phyloP scores from a whole-genome alignment of 768 basidiomycete species.

The Boletus pseudopeckii region DNA sequence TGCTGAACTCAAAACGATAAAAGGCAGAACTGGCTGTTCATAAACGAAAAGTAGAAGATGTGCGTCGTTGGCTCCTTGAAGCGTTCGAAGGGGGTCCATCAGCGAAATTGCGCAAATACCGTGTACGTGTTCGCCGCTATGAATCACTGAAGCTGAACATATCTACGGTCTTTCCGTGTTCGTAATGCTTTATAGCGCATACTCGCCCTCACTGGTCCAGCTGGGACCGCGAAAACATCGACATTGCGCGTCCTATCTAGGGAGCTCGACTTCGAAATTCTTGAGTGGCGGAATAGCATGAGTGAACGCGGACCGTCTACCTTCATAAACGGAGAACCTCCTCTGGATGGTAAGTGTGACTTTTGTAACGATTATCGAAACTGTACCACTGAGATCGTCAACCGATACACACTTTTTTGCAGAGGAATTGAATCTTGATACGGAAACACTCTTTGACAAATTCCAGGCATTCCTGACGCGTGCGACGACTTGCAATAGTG shows the following conservation, averaged over 20 bases:
- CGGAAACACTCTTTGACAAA: constrained; percentile 50
- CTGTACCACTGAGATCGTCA: not conserved
- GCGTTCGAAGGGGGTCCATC: constrained; percentile 67
- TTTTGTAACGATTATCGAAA: not conserved
- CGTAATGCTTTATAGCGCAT: constrained; percentile 55
- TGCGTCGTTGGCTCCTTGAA: constrained; percentile 70
- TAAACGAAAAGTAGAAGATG: constrained; percentile 72
- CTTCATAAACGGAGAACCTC: constrained; percentile 18
- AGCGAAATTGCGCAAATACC: constrained; percentile 64
- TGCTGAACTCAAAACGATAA: not conserved
- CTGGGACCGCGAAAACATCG: constrained; percentile 89
- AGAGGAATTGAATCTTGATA: constrained; percentile 13
- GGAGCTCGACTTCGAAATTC: constrained; percentile 73
- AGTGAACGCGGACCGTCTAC: constrained; percentile 42
- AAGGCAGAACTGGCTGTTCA: constrained; percentile 79
- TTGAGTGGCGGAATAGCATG: constrained; percentile 80
- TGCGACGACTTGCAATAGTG: constrained; percentile 54
- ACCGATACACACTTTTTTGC: not conserved
- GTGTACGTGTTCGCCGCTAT: constrained; percentile 45
- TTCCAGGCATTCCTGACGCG: constrained; percentile 74
- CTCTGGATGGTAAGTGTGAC: constrained; percentile 6
- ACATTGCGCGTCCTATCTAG: constrained; percentile 71
- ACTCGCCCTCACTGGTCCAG: constrained; percentile 80
- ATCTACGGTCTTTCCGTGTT: not conserved
- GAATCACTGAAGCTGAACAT: not conserved